phyloP scores from a whole-genome alignment of 805 yeast species.

The Jamesozyma spencerorum region DNA sequence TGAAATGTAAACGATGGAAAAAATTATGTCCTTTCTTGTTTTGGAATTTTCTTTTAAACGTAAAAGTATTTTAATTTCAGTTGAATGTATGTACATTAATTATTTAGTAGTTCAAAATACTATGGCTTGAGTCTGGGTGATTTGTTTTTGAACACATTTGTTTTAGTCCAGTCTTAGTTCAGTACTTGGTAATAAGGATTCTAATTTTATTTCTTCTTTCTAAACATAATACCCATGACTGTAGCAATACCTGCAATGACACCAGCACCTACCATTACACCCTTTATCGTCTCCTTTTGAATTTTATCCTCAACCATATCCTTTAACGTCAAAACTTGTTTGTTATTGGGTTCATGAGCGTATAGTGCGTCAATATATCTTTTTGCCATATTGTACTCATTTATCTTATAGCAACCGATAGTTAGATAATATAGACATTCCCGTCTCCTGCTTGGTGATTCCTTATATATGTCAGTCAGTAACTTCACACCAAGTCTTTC shows the following conservation, averaged over 20 bases:
- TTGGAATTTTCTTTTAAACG: too few relatives aligned
- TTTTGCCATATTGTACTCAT: constrained; percentile 79
- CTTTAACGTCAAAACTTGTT: constrained; percentile 64
- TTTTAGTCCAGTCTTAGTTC: too few relatives aligned
- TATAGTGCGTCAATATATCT: constrained; percentile 73
- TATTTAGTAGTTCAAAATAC: too few relatives aligned
- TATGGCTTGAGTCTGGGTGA: too few relatives aligned
- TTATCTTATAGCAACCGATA: constrained; percentile 78
- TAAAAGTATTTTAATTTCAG: too few relatives aligned
- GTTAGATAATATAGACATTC: constrained; percentile 85
- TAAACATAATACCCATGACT: constrained; percentile 20
- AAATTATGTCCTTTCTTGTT: too few relatives aligned
- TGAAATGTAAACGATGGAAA: too few relatives aligned
- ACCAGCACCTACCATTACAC: constrained; percentile 81
- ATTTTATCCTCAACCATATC: constrained; percentile 75
- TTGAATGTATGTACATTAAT: too few relatives aligned
- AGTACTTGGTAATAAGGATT: too few relatives aligned
- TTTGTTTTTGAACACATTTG: too few relatives aligned
- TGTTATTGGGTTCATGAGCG: constrained; percentile 73
- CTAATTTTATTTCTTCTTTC: constrained; percentile 18
- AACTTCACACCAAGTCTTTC: constrained; percentile 75
- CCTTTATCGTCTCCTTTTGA: constrained; percentile 79
- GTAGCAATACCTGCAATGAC: constrained; percentile 79
- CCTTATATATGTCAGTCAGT: constrained; percentile 59
- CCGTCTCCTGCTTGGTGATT: constrained; percentile 72